Percentiles rank a stretch among this genome's conserved stretches.
Conservation (phyloP, 169 alveolate species). For the Plasmodium fragile region DNA sequence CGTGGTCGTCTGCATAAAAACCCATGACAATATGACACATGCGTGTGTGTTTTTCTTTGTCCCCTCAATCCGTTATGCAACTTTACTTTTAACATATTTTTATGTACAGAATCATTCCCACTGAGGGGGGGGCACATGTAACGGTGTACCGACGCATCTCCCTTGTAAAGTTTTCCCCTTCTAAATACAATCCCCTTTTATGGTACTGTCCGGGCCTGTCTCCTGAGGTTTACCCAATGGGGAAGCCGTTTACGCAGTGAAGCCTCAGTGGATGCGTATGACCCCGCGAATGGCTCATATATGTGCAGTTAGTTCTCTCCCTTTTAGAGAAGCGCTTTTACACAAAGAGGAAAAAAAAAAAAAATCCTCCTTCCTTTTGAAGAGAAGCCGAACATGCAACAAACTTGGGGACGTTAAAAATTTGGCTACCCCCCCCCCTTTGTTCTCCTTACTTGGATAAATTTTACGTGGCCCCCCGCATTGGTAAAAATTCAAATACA, state of each 20-base stretch:
- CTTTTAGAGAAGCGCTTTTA: neutral
- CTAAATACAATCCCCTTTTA: neutral
- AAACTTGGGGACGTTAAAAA: neutral
- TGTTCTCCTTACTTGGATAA: neutral
- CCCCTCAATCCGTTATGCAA: neutral
- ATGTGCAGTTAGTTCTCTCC: neutral
- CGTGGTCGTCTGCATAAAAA: neutral
- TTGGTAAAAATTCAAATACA: neutral
- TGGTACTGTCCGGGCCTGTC: neutral
- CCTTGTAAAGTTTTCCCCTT: neutral
- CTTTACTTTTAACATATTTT: neutral
- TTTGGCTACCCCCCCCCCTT: neutral
- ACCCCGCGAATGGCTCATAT: neutral
- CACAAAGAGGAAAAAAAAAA: neutral
- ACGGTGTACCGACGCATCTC: neutral
- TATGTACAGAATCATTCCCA: neutral
- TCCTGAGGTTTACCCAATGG: neutral
- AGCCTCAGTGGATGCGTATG: neutral
- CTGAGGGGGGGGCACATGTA: neutral
- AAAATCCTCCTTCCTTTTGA: neutral
- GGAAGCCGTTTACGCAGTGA: neutral
- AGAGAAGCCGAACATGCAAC: neutral
- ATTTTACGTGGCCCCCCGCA: neutral
- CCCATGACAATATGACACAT: neutral
- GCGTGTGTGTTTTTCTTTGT: neutral